phyloP scores from a whole-genome alignment of 2,329 filamentous ascomycete species.

The Plenodomus lindquistii region DNA sequence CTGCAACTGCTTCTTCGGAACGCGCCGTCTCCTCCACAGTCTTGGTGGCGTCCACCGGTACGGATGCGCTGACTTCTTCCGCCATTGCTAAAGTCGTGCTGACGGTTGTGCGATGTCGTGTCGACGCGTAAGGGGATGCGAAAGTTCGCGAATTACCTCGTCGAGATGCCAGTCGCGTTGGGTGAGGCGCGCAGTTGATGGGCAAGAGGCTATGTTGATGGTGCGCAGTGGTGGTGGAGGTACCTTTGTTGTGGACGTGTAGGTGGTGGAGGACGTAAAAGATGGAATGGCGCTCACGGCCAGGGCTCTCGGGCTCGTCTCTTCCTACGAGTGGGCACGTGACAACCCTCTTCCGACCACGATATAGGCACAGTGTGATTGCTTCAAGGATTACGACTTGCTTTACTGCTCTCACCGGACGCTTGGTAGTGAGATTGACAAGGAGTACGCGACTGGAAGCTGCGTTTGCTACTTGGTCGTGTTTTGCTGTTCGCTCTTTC shows the following conservation, averaged over 20 bases:
- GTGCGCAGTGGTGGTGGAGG: conserved; percentile 40
- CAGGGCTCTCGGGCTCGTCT: conserved; percentile 22
- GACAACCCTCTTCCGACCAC: conserved; percentile 17
- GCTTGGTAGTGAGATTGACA: conserved; percentile 14
- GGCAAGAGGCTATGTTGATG: conserved; percentile 36
- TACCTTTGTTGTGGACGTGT: too few relatives aligned
- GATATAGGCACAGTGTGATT: conserved; percentile 13
- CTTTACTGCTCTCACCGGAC: conserved; percentile 11
- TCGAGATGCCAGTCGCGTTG: conserved; percentile 29
- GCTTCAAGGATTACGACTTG: conserved; percentile 26
- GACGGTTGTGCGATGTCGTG: conserved; percentile 36
- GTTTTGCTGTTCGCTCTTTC: conserved; percentile 23
- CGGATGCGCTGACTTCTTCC: conserved; percentile 37
- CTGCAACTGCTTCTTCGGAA: conserved; percentile 29
- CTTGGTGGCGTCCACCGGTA: conserved; percentile 31
- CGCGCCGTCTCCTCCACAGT: conserved; percentile 36
- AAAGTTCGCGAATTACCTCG: conserved; percentile 36
- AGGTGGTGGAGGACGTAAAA: conserved; percentile 32
- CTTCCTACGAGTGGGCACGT: too few relatives aligned
- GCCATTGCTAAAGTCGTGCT: conserved; percentile 42
- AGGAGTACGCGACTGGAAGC: conserved; percentile 26
- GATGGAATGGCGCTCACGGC: conserved; percentile 25
- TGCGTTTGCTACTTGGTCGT: conserved; percentile 25
- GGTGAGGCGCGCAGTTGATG: conserved; percentile 38
- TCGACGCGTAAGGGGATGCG: conserved; percentile 42